Conservation (phyloP, 2,329 filamentous ascomycete species). For the Aspergillus latus region DNA sequence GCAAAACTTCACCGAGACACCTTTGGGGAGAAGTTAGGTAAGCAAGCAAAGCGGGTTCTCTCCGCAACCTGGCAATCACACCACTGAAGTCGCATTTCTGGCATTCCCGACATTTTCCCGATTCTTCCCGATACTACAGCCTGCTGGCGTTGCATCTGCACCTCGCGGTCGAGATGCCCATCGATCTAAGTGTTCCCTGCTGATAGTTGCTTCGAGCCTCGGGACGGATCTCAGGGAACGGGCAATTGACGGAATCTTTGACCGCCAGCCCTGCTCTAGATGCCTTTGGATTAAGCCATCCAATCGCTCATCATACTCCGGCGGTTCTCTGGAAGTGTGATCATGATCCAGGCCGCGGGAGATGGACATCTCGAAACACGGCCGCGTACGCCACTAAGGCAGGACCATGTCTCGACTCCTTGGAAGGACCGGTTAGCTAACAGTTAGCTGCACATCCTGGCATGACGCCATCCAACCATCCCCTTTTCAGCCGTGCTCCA, state of each 20-base stretch:
- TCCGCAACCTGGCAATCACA: conserved; percentile 23
- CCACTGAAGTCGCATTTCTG: conserved; percentile 15
- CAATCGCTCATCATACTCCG: not conserved
- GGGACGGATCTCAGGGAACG: not conserved
- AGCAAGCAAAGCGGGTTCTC: conserved; percentile 11
- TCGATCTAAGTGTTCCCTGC: not conserved
- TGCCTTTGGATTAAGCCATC: not conserved
- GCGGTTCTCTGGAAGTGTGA: not conserved
- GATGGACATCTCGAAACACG: conserved; percentile 27
- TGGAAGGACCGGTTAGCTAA: conserved; percentile 8
- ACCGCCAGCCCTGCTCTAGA: not conserved
- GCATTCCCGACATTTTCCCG: conserved; percentile 21
- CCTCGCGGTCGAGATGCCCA: conserved; percentile 5
- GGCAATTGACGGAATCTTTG: conserved; percentile 2
- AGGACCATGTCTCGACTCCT: conserved; percentile 24
- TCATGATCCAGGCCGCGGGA: conserved; percentile 17
- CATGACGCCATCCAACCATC: conserved; percentile 21
- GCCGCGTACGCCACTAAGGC: conserved; percentile 26
- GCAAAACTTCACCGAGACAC: not conserved
- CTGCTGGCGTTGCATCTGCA: not conserved
- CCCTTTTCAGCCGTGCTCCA: not conserved
- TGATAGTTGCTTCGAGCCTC: not conserved
- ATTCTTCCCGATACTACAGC: conserved; percentile 22
- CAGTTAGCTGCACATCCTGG: conserved; percentile 24
- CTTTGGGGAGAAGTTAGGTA: conserved; percentile 17